Percentiles rank a stretch among this genome's conserved stretches.
These are phyloP conservation scores for Aspergillus bridgeri DNA, from an alignment of 495 filamentous ascomycete species.

Conservation along the genomic window DNA sequence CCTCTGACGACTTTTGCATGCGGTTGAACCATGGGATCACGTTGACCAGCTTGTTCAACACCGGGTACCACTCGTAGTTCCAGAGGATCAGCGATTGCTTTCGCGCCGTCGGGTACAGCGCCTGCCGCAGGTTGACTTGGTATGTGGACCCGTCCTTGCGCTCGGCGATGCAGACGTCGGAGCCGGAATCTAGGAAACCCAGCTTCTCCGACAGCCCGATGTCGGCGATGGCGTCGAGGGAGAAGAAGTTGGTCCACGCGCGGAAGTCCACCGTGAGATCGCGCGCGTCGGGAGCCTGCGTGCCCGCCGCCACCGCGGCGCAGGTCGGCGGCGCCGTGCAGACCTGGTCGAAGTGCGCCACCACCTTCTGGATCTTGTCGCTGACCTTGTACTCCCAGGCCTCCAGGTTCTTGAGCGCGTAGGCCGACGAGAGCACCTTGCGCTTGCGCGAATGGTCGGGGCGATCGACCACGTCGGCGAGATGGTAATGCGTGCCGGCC, in stretches of 20 bases:
- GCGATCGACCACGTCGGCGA: constrained; percentile 48
- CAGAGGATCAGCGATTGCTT: constrained; percentile 44
- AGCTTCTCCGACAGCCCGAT: constrained; percentile 51
- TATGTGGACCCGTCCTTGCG: constrained; percentile 41
- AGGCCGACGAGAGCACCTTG: constrained; percentile 49
- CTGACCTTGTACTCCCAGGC: constrained; percentile 55
- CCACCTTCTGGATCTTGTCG: constrained; percentile 45
- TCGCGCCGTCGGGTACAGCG: constrained; percentile 45
- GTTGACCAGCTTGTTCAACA: constrained; percentile 28
- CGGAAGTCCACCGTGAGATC: constrained; percentile 41
- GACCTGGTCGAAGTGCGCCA: constrained; percentile 38
- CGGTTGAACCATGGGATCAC: constrained; percentile 31
- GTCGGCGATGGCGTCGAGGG: constrained; percentile 51
- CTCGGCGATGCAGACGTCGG: constrained; percentile 39
- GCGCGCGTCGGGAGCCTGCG: constrained; percentile 21
- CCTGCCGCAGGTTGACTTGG: constrained; percentile 38
- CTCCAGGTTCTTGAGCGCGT: constrained; percentile 53
- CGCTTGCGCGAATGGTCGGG: constrained; percentile 48
- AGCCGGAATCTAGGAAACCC: constrained; percentile 48
- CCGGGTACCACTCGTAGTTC: constrained; percentile 46
- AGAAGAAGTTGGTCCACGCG: constrained; percentile 42
- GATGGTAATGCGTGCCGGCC: constrained; percentile 40
- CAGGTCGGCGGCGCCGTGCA: constrained; percentile 23
- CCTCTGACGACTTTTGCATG: constrained; percentile 22
- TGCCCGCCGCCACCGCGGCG: constrained; percentile 21